phyloP scores from a whole-genome alignment of 495 filamentous ascomycete species.

The Lophiostoma macrostomum region DNA sequence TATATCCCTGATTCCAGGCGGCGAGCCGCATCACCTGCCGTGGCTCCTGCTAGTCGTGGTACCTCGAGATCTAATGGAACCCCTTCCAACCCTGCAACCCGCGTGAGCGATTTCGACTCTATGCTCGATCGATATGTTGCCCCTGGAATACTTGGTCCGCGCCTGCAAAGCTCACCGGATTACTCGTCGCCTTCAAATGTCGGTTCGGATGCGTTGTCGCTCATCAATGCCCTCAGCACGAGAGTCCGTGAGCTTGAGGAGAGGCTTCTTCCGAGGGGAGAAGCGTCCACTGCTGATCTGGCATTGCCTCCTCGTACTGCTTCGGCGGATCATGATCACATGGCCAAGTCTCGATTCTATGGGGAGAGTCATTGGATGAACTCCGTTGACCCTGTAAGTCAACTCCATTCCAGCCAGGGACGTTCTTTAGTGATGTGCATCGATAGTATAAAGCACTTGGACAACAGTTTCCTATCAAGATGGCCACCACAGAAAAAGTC shows the following conservation, averaged over 20 bases:
- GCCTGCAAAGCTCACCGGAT: neutral
- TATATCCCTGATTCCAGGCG: neutral
- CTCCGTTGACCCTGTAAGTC: slow-evolving; percentile 15
- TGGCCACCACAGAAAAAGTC: neutral
- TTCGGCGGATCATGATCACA: neutral
- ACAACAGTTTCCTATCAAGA: neutral
- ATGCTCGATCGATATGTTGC: slow-evolving; percentile 12
- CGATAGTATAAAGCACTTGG: slow-evolving; percentile 15
- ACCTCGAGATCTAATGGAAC: neutral
- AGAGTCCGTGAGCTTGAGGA: slow-evolving; percentile 2
- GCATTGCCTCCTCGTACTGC: neutral
- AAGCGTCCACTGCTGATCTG: neutral
- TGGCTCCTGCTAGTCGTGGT: neutral
- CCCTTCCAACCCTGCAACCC: neutral
- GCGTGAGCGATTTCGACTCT: slow-evolving; percentile 3
- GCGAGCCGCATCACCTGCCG: neutral
- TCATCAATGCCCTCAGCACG: neutral
- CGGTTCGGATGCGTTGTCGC: neutral
- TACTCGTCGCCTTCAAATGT: neutral
- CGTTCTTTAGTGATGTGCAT: too few species aligned
- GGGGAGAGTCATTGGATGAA: slow-evolving; percentile 22
- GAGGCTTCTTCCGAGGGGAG: neutral
- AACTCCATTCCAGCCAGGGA: neutral
- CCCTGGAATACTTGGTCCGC: slow-evolving; percentile 4
- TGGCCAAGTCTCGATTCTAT: slow-evolving; percentile 23